Base-by-base conservation (phyloP, 768 basidiomycete genomes). In the Flagelloscypha sp. region DNA sequence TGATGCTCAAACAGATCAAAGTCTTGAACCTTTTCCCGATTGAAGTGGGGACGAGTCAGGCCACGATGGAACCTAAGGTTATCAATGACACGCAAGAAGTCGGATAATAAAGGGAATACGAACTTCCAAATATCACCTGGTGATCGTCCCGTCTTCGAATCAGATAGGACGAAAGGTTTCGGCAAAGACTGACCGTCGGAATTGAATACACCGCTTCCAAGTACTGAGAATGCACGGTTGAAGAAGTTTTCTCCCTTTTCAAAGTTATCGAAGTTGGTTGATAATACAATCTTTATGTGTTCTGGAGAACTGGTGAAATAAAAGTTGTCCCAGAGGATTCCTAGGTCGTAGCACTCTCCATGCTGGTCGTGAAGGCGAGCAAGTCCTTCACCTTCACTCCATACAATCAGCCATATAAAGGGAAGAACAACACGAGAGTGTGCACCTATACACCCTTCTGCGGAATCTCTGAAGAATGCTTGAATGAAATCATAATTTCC, bases 21-120 rank as follows among this genome's bases (percentile, higher is more conserved):
- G 44, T 75, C 61, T 39, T 61, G 64, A 34, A 75, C 71, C 7
- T 70, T 55, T 15, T 74, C 70, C 35, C 59, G 65, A 43, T 40
- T 62, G 55, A 80, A 79, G 59, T 77, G 79, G 0, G 78, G 78
- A 2, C 78, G 66, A 0, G 73, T 71, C 59, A 79, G 74, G 0
- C 63, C 49, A 10, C 76, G 70, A 43, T 78, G 76, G 51, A 76
- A 73, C 44, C 74, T 75, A 34, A 15, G 15, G 30, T 28, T 20
- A 30, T 6, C 11, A 12, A n/a, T 1, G 16, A 15, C 24, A 12
- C 16, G 25, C 18, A 7, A 25, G 6, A n/a, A 27, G 13, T 7
- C 3, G 1, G 10, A 19, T 15, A 33, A 11, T n/a, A n/a, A n/a
- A 8, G 27, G 27, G 24, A 16, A 43, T 55, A 27, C 36, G 10